phyloP scores from a whole-genome alignment of 441 rosid species.

The Biscutella laevigata region DNA sequence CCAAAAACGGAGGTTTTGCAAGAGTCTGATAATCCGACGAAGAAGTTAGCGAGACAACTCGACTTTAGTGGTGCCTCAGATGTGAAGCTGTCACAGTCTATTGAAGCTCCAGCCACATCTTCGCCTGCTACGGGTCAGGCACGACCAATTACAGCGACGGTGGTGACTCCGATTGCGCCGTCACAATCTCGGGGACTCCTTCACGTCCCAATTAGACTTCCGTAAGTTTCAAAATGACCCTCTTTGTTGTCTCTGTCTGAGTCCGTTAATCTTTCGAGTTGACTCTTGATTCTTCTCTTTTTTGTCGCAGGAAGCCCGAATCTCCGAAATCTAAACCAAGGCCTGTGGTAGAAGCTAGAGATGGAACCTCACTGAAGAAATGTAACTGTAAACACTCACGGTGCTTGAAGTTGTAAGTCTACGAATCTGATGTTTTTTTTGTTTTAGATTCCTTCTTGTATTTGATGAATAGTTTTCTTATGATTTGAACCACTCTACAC shows the following conservation, averaged over 20 bases:
- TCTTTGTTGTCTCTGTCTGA: no score
- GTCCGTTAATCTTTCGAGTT: neutral
- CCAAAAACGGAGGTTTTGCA: slow-evolving; percentile 33
- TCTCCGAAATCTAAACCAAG: slow-evolving; percentile 76
- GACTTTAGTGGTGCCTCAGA: slow-evolving; percentile 46
- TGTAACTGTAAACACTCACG: slow-evolving; percentile 95
- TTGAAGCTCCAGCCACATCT: slow-evolving; percentile 17
- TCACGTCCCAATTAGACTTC: slow-evolving; percentile 29
- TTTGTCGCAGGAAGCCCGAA: slow-evolving; percentile 55
- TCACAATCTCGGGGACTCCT: slow-evolving; percentile 18
- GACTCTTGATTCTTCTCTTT: neutral
- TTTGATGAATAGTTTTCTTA: neutral
- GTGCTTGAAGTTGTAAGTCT: slow-evolving; percentile 95
- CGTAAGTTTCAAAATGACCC: no score
- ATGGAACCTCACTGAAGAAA: slow-evolving; percentile 87
- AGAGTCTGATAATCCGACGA: slow-evolving; percentile 30
- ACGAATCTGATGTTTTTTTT: no score
- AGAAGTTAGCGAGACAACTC: slow-evolving; percentile 67
- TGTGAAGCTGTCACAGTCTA: slow-evolving; percentile 42
- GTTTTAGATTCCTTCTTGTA: neutral
- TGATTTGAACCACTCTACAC: no score
- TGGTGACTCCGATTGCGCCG: slow-evolving; percentile 20
- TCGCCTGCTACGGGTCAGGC: neutral
- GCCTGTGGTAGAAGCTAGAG: slow-evolving; percentile 55
- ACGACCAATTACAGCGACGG: neutral